Conservation (phyloP, 495 filamentous ascomycete species). For the Talaromyces wortmannii region DNA sequence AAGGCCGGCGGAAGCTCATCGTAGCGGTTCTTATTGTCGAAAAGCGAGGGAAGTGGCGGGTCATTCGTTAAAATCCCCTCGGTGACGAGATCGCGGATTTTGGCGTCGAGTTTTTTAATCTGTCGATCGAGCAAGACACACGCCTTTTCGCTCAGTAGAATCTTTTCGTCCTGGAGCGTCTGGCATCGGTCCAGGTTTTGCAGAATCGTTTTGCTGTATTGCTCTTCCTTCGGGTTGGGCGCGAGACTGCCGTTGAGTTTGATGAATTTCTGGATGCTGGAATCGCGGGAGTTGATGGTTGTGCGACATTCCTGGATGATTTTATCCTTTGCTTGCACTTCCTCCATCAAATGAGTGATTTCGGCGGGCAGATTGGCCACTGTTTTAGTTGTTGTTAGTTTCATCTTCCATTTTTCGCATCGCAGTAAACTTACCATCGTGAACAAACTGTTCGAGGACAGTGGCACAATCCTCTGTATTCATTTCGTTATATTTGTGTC, state of each 20-base stretch:
- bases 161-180: constrained; percentile 80
- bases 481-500: neutral
- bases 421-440: constrained; percentile 48
- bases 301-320: constrained; percentile 65
- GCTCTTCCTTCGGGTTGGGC: constrained; percentile 81
- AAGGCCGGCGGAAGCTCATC: constrained; percentile 48
- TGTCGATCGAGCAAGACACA: constrained; percentile 79
- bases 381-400: constrained; percentile 15
- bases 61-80: constrained; percentile 73
- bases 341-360: constrained; percentile 87
- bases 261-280: constrained; percentile 83
- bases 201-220: constrained; percentile 60
- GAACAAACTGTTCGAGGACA: constrained; percentile 88
- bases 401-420: neutral
- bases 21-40: constrained; percentile 53
- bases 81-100: constrained; percentile 76
- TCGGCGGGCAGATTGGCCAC: constrained; percentile 88
- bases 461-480: constrained; percentile 69
- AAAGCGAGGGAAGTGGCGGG: constrained; percentile 71
- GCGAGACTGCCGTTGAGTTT: constrained; percentile 73
- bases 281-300: constrained; percentile 70
- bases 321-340: constrained; percentile 86
- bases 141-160: constrained; percentile 70
- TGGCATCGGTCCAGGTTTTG: constrained; percentile 66
- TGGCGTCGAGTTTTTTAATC: constrained; percentile 76